Evolutionary conservation across 116 monocot species (phyloP).

Genomic region (Posidonia oceanica): DNA sequence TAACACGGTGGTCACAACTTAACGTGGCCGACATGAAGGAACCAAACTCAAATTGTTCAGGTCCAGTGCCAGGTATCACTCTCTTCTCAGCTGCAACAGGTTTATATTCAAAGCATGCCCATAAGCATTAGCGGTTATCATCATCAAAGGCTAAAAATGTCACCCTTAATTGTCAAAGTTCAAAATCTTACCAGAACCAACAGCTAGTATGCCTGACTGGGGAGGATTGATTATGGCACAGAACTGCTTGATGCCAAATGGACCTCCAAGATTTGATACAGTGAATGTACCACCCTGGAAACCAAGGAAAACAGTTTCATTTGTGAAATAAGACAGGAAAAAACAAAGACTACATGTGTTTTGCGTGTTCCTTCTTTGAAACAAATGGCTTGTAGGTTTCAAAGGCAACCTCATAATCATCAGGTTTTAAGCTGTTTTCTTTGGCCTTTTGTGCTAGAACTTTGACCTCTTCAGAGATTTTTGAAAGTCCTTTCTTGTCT

Average conservation of each 20-base stretch:
- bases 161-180: background rate
- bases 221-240: slow-evolving; percentile 98
- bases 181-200: slow-evolving; percentile 68
- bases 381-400: background rate
- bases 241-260: slow-evolving; percentile 96
- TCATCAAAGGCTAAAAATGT: background rate
- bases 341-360: background rate
- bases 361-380: too few relatives aligned
- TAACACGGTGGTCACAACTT: slow-evolving; percentile 97
- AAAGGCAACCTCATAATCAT: slow-evolving; percentile 75
- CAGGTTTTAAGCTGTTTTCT: slow-evolving; percentile 81
- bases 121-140: background rate
- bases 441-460: slow-evolving; percentile 81
- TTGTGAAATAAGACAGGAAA: background rate
- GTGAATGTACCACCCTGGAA: slow-evolving; percentile 97
- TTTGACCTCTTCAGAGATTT: slow-evolving; percentile 86
- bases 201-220: slow-evolving; percentile 87
- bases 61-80: slow-evolving; percentile 56
- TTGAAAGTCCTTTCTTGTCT: slow-evolving; percentile 90
- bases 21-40: slow-evolving; percentile 92
- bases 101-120: background rate
- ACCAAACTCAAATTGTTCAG: slow-evolving; percentile 61
- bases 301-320: background rate
- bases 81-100: slow-evolving; percentile 74
- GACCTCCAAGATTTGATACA: slow-evolving; percentile 91